Evolutionary conservation across 2,329 filamentous ascomycete genomes (phyloP).

Genomic region (Neofusicoccum laricinum): DNA sequence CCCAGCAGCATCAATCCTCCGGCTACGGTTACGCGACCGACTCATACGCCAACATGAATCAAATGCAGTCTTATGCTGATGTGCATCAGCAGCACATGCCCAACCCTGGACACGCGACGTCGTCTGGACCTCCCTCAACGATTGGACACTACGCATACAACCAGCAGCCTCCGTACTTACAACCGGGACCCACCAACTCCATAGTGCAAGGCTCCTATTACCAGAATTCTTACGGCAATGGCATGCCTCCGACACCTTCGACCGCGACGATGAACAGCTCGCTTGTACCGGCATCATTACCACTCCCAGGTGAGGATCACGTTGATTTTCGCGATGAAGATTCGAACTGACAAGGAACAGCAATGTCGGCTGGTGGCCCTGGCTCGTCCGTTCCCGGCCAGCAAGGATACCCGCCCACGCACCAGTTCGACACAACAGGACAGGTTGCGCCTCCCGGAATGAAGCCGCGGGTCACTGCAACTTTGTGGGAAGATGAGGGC

Average conservation of each 20-base stretch:
- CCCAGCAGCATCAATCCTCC: conserved; percentile 30
- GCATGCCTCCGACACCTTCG: conserved; percentile 75
- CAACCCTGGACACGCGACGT: conserved; percentile 70
- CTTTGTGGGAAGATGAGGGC: conserved; percentile 96
- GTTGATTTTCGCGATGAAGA: not conserved
- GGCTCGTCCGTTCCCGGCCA: conserved; percentile 21
- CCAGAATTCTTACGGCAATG: conserved; percentile 73
- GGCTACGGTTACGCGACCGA: conserved; percentile 34
- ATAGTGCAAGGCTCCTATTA: conserved; percentile 57
- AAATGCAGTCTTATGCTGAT: conserved; percentile 78
- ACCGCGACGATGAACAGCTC: conserved; percentile 66
- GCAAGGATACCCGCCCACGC: conserved; percentile 46
- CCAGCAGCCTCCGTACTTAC: conserved; percentile 69
- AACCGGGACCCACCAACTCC: conserved; percentile 68
- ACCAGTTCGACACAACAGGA: conserved; percentile 79
- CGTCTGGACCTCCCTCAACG: conserved; percentile 70
- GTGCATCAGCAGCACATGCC: conserved; percentile 76
- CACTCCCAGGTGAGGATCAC: conserved; percentile 50
- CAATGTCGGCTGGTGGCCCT: conserved; percentile 20
- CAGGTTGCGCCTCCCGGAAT: conserved; percentile 89
- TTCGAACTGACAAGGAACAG: conserved; percentile 9
- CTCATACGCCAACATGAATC: conserved; percentile 69
- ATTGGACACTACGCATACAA: conserved; percentile 77
- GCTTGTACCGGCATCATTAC: conserved; percentile 68
- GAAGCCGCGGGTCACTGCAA: conserved; percentile 95